phyloP scores from a whole-genome alignment of 2,329 filamentous ascomycete species.

The Sporothrix globosa region DNA sequence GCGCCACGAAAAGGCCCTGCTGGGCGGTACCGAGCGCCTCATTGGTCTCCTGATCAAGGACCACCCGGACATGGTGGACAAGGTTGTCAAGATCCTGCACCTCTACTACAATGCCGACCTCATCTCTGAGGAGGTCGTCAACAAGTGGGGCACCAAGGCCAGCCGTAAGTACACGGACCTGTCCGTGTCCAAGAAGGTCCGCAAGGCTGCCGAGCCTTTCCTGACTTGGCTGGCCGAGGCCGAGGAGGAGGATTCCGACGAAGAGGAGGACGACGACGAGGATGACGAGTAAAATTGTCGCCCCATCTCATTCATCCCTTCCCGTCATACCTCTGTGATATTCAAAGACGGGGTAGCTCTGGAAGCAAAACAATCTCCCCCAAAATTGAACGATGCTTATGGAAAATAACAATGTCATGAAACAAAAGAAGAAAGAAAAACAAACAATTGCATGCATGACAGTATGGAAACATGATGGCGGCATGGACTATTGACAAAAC shows the following conservation, averaged over 20 bases:
- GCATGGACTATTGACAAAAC: background rate
- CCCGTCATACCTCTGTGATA: background rate
- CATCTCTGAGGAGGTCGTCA: slow-evolving; percentile 82
- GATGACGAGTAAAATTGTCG: slow-evolving; percentile 41
- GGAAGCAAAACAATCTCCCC: background rate
- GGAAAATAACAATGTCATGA: background rate
- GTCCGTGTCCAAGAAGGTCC: slow-evolving; percentile 87
- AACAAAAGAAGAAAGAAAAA: background rate
- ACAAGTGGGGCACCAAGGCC: slow-evolving; percentile 89
- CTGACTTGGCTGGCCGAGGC: slow-evolving; percentile 91
- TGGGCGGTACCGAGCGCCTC: slow-evolving; percentile 93
- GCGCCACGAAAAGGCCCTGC: slow-evolving; percentile 90
- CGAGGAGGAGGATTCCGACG: slow-evolving; percentile 66
- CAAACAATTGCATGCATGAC: background rate
- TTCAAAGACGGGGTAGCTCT: background rate
- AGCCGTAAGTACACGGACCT: slow-evolving; percentile 98
- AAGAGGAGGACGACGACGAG: slow-evolving; percentile 62
- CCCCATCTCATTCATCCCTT: background rate
- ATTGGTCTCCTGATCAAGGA: slow-evolving; percentile 72
- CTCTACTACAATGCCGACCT: slow-evolving; percentile 91
- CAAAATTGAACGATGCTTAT: slow-evolving; percentile 19
- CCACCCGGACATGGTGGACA: slow-evolving; percentile 72
- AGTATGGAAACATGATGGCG: slow-evolving; percentile 8
- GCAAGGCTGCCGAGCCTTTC: slow-evolving; percentile 92
- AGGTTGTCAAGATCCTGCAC: slow-evolving; percentile 84